Evolutionary conservation across 768 basidiomycete species (phyloP).

Genomic region (Imleria badia): DNA sequence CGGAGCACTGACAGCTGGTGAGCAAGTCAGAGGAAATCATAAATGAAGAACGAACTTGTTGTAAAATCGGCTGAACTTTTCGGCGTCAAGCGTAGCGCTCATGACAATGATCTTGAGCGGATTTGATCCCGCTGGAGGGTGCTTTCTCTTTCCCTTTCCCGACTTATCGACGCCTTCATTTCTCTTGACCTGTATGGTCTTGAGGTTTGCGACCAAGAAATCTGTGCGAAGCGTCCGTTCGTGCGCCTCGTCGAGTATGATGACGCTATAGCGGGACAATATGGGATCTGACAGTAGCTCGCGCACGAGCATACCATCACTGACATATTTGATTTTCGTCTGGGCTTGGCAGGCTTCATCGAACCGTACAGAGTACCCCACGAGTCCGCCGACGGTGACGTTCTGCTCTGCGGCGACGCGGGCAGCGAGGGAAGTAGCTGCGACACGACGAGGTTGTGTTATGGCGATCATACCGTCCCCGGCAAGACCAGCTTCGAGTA

Average conservation of each 20-base stretch:
- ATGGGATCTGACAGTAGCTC: conserved; percentile 82
- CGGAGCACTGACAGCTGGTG: conserved; percentile 57
- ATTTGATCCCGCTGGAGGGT: conserved; percentile 39
- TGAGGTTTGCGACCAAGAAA: conserved; percentile 86
- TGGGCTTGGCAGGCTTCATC: conserved; percentile 72
- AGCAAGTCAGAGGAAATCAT: not conserved
- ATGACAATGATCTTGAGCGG: conserved; percentile 93
- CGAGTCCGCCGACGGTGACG: conserved; percentile 64
- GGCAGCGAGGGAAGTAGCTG: conserved; percentile 90
- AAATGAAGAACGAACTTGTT: conserved; percentile 54
- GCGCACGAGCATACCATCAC: conserved; percentile 96
- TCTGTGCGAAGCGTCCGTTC: conserved; percentile 95
- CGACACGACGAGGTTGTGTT: conserved; percentile 94
- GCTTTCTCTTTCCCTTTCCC: conserved; percentile 41
- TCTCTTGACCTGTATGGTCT: conserved; percentile 69
- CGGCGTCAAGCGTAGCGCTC: conserved; percentile 96
- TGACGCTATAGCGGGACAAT: conserved; percentile 78
- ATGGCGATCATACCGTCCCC: conserved; percentile 79
- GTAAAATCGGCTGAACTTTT: conserved; percentile 90
- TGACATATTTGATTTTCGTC: conserved; percentile 94
- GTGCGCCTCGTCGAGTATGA: conserved; percentile 96
- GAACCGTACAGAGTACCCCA: conserved; percentile 96
- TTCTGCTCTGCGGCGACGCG: conserved; percentile 88
- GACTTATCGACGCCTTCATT: conserved; percentile 51
- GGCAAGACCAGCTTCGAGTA: conserved; percentile 78